These are phyloP conservation scores for Penicillium flavigenum DNA, from an alignment of 495 filamentous ascomycete species.

Conservation along the genomic window DNA sequence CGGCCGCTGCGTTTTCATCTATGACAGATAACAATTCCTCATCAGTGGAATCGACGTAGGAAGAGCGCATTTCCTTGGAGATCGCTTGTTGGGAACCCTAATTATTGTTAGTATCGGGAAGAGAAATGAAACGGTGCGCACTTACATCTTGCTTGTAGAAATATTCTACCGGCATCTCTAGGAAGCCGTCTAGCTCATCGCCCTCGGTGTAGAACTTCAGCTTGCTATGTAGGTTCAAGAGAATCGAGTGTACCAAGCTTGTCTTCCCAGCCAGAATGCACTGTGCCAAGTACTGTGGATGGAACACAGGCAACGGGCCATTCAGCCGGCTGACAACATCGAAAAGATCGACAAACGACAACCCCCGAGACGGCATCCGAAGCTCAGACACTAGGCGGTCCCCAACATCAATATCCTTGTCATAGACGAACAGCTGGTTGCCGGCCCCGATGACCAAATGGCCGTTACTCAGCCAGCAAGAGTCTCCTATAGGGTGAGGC, in stretches of 20 bases:
- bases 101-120: constrained; percentile 26
- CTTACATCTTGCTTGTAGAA: constrained; percentile 62
- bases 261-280: constrained; percentile 82
- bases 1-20: constrained; percentile 67
- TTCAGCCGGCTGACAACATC: constrained; percentile 80
- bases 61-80: constrained; percentile 53
- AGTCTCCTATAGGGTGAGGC: constrained; percentile 90
- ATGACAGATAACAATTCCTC: constrained; percentile 64
- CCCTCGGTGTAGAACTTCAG: constrained; percentile 83
- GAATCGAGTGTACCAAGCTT: constrained; percentile 66
- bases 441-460: constrained; percentile 84
- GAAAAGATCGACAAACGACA: constrained; percentile 62
- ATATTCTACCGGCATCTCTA: constrained; percentile 69
- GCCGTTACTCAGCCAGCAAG: constrained; percentile 82
- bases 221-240: constrained; percentile 71
- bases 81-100: constrained; percentile 40
- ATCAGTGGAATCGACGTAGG: constrained; percentile 54
- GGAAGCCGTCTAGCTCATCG: constrained; percentile 75
- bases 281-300: constrained; percentile 89
- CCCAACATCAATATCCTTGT: constrained; percentile 65
- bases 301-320: constrained; percentile 85
- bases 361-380: constrained; percentile 57
- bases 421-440: constrained; percentile 89
- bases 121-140: background rate
- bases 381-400: constrained; percentile 64